Base-by-base conservation (phyloP, 2,329 filamentous ascomycete genomes). In the Colletotrichum brevisporum region DNA sequence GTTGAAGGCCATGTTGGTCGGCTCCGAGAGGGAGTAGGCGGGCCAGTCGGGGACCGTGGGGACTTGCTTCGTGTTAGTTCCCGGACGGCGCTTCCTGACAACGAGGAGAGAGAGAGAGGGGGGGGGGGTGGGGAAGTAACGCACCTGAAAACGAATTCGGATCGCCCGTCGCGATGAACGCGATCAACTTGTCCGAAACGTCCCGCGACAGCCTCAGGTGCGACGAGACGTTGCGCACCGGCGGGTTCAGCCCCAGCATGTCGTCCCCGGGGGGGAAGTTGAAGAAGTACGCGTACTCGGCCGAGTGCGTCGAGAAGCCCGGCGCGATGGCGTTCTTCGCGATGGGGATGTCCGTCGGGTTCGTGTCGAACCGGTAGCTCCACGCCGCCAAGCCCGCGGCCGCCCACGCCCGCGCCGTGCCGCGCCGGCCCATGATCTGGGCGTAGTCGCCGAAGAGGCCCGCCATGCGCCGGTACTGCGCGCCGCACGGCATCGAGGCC, bases 291-390 rank as follows among this genome's bases (percentile, higher is more conserved):
- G 72, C 50, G 41, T 72, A 73, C 55, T 74, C 71, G 9, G 70
- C 41, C 45, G 70, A 69, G 62, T 74, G 72, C 16, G 55, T 66
- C 31, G 71, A 55, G 43, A 74, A 74, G 48, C 72, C 72, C 12
- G 71, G 71, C 8, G 45, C 41, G 52, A 71, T 41, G 26, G 15
- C 36, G 43, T 66, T 61, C 39, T 59, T 45, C 47, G 36, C 55
- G 56, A 74, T 69, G 5, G 71, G 71, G 6, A 73, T 63, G 6
- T 48, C 45, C 2, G 71, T 73, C n/a, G 72, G 72, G 64, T 70
- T 70, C 15, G 72, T 73, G 54, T 74, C 72, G 51, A 74, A 74
- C 39, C 66, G 50, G 65, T 72, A 74, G n/a, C 61, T 71, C 36
- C 71, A 74, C 10, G 65, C 64, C n/a, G 55, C 60, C 16, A 63